Conservation (phyloP, 1,284 basidiomycete genomes). For the Wallemia mellicola region DNA sequence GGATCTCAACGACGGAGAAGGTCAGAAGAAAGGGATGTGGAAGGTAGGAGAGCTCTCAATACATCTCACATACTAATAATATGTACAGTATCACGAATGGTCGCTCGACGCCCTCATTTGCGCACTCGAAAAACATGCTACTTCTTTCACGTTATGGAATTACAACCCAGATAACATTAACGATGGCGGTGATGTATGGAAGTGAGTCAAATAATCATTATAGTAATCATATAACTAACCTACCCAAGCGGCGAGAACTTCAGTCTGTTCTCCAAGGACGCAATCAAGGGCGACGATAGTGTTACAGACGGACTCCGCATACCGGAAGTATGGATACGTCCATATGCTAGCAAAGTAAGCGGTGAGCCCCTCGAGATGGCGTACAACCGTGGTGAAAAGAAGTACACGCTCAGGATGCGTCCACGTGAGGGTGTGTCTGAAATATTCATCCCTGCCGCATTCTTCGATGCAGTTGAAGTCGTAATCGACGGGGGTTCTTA, state of each 20-base stretch:
- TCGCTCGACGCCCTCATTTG: background rate
- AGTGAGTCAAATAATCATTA: slow-evolving; percentile 2
- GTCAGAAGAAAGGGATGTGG: slow-evolving; percentile 10
- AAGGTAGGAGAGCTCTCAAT: too few species aligned
- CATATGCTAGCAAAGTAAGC: background rate
- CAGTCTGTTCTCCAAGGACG: slow-evolving; percentile 10
- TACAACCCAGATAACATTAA: slow-evolving; percentile 18
- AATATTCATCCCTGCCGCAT: background rate
- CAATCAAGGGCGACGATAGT: slow-evolving; percentile 4
- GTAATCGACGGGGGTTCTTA: background rate
- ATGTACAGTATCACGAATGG: background rate
- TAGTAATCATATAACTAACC: slow-evolving; percentile 13
- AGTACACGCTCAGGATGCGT: background rate
- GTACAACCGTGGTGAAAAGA: background rate
- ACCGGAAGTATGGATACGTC: slow-evolving; percentile 13
- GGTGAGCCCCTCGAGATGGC: background rate
- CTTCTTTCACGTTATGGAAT: slow-evolving; percentile 14
- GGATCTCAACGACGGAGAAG: slow-evolving; percentile 9
- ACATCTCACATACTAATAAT: too few species aligned
- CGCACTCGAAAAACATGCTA: background rate
- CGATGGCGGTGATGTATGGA: slow-evolving; percentile 17
- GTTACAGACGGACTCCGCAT: slow-evolving; percentile 9
- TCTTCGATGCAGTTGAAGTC: background rate
- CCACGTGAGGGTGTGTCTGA: background rate
- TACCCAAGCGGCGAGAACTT: slow-evolving; percentile 9